Evolutionary conservation across 495 filamentous ascomycete genomes (phyloP), one percentile per base, ranked within the genome.

Genomic region (Poronia punctata): DNA sequence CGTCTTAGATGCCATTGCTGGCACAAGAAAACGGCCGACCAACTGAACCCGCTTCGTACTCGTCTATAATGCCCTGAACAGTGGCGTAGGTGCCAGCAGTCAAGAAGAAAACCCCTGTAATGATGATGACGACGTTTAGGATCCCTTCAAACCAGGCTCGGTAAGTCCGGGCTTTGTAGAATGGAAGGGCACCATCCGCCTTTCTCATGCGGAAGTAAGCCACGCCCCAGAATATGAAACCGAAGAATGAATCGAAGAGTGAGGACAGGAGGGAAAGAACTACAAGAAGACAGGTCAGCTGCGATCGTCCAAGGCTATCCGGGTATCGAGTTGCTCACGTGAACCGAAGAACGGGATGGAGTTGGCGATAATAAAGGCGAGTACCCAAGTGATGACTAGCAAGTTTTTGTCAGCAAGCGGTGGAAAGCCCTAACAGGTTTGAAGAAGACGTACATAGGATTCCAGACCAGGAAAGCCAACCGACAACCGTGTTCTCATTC

Each of bases 161-260:
- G 21, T 80, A 45, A 17, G 77, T 78, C 25, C 76, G 66, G 0
- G 68, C 62, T 52, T 67, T 78, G 18, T 76, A 71, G 38, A 83
- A 81, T 1, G 61, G 59, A 3, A 76, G 65, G 3, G 80, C 76
- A 45, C 83, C 70, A 40, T 90, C 84, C 0, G 71, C 80, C 28
- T 63, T 57, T 11, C 86, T 70, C 87, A 94, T 88, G 21, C 84
- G 78, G 46, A 92, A 71, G 56, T 92, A 94, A 1, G 87, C 87
- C 4, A 85, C 75, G 20, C 86, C 87, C 87, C 87, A 94, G 72
- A 92, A 94, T 52, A 93, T 90, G 65, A 90, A 94, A 12, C 87
- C 87, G 45, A 94, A 94, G 67, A 92, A 93, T 17, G 83, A 87
- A 60, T 94, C 87, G 51, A 94, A 94, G 10, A 94, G 74, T 12